Conservation (phyloP, 2,329 filamentous ascomycete genomes). For the Aspergillus sp. region DNA sequence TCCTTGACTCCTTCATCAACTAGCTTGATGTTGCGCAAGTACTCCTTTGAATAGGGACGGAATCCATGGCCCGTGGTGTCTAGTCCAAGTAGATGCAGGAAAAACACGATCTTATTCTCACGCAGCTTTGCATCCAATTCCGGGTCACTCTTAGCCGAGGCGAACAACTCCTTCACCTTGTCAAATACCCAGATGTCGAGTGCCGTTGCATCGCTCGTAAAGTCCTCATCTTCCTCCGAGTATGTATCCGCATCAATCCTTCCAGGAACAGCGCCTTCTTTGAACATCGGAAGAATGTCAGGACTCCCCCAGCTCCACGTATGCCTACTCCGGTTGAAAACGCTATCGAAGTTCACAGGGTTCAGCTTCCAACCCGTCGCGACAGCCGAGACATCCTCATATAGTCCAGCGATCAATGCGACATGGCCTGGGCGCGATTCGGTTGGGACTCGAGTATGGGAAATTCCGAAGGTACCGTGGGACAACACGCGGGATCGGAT, state of each 20-base stretch:
- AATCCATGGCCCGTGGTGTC: slow-evolving; percentile 87
- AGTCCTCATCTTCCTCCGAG: slow-evolving; percentile 82
- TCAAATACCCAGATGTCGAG: slow-evolving; percentile 97
- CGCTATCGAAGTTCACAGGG: slow-evolving; percentile 96
- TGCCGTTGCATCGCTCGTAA: slow-evolving; percentile 74
- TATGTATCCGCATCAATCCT: slow-evolving; percentile 87
- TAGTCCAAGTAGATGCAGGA: slow-evolving; percentile 86
- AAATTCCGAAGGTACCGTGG: slow-evolving; percentile 94
- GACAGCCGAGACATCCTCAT: slow-evolving; percentile 96
- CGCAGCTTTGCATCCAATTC: slow-evolving; percentile 71
- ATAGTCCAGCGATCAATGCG: slow-evolving; percentile 91
- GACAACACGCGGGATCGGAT: slow-evolving; percentile 84
- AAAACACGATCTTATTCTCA: slow-evolving; percentile 89
- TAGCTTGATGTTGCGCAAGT: slow-evolving; percentile 89
- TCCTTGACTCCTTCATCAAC: slow-evolving; percentile 89
- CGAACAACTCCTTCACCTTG: slow-evolving; percentile 82
- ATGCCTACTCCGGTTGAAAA: slow-evolving; percentile 94
- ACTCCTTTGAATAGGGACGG: slow-evolving; percentile 92
- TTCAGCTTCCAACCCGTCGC: slow-evolving; percentile 98
- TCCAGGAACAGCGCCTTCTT: slow-evolving; percentile 84
- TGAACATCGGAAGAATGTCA: slow-evolving; percentile 96
- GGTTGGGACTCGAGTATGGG: slow-evolving; percentile 93
- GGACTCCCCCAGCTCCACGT: slow-evolving; percentile 99
- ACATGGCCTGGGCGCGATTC: slow-evolving; percentile 97
- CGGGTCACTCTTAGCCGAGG: slow-evolving; percentile 72